A percentile compares a stretch with the other conserved stretches of the same genome.
Evolutionary conservation across 108 stramenopile species (phyloP).

Genomic region (Nannochloropsis granulata): DNA sequence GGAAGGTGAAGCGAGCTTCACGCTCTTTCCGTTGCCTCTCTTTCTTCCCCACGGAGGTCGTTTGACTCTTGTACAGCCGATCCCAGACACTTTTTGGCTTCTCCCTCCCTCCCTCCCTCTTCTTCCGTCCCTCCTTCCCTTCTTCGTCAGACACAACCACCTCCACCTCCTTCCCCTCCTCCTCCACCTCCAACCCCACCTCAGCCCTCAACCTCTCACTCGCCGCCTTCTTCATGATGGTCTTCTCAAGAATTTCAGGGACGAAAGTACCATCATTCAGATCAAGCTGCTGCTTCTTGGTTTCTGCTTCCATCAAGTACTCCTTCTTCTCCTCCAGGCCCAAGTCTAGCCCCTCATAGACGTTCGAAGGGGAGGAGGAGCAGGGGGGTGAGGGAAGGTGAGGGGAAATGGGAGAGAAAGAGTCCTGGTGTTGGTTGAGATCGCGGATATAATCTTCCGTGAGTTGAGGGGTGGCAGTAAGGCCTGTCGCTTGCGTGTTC

Average conservation of each 20-base stretch:
- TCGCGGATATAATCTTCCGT: no score
- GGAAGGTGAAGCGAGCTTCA: background rate
- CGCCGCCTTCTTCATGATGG: background rate
- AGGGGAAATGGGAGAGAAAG: no score
- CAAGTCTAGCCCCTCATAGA: background rate
- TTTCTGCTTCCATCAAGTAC: background rate
- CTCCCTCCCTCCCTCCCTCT: background rate
- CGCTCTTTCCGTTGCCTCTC: background rate
- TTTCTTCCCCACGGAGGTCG: background rate
- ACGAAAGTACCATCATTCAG: background rate
- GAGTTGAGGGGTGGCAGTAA: no score
- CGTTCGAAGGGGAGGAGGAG: background rate
- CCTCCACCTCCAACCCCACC: background rate
- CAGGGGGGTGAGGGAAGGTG: no score
- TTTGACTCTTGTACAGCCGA: background rate
- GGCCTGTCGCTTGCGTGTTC: no score
- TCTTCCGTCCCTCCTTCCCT: background rate
- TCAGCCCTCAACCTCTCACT: background rate
- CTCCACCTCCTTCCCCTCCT: background rate
- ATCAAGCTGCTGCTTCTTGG: background rate
- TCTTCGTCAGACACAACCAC: no score
- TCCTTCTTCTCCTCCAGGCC: background rate
- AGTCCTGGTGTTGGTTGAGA: no score
- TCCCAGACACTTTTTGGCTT: background rate
- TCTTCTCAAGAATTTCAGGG: background rate